A percentile compares a stretch with the other conserved stretches of the same genome.
Evolutionary conservation across 176 grass and related monocot species (phyloP).

Genomic region (Juncus effusus): DNA sequence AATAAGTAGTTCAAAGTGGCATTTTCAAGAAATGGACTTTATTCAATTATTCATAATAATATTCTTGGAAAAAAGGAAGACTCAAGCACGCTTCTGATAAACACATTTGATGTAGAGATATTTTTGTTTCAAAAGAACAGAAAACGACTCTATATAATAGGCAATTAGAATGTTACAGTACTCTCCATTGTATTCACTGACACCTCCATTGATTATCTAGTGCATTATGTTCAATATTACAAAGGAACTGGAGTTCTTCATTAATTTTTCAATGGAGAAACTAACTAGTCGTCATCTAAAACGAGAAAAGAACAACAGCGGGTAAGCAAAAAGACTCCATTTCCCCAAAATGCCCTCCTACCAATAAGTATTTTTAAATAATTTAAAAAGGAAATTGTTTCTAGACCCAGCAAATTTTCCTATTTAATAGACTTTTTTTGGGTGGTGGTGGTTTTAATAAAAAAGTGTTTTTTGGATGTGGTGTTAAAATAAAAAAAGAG

Average conservation of each 20-base stretch:
- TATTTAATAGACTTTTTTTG: background rate
- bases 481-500: background rate
- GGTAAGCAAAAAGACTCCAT: background rate
- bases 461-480: background rate
- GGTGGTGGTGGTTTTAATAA: background rate
- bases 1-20: too few species aligned
- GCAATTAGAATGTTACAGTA: background rate
- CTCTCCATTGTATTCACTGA: background rate
- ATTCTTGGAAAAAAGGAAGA: slow-evolving; percentile 8
- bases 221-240: background rate
- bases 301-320: background rate
- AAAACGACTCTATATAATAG: background rate
- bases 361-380: background rate
- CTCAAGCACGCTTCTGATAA: slow-evolving; percentile 26
- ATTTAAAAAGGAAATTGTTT: background rate
- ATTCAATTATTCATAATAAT: background rate
- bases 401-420: background rate
- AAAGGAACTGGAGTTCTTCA: background rate
- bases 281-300: background rate
- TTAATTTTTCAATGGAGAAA: background rate
- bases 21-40: too few species aligned
- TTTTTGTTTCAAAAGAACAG: background rate
- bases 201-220: background rate
- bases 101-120: slow-evolving; percentile 1
- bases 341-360: background rate